Evolutionary conservation across 2,329 filamentous ascomycete genomes (phyloP).

Genomic region (Hirsutella thompsonii): DNA sequence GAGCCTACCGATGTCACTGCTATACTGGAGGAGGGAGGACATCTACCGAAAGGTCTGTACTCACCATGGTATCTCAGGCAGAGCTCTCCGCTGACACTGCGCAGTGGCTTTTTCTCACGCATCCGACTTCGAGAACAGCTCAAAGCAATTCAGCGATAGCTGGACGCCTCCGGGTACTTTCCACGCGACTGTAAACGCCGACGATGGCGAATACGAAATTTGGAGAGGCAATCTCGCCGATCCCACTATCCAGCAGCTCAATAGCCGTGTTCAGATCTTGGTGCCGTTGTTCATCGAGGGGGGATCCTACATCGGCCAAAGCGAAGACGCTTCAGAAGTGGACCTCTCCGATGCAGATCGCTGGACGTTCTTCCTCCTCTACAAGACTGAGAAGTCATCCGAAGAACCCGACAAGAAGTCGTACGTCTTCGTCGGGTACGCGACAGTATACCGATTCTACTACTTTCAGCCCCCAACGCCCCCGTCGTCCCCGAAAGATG

Average conservation of each 20-base stretch:
- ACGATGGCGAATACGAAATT: slow-evolving; percentile 62
- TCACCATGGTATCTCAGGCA: neutral
- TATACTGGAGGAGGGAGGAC: slow-evolving; percentile 48
- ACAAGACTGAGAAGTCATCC: slow-evolving; percentile 43
- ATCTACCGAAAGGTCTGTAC: slow-evolving; percentile 47
- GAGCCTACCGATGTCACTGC: slow-evolving; percentile 57
- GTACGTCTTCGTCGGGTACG: slow-evolving; percentile 83
- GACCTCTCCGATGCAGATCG: slow-evolving; percentile 63
- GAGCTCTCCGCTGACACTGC: neutral
- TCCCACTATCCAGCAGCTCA: slow-evolving; percentile 52
- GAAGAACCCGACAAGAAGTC: slow-evolving; percentile 31
- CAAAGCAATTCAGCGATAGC: slow-evolving; percentile 29
- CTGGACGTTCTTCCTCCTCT: slow-evolving; percentile 88
- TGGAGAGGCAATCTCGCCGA: slow-evolving; percentile 71
- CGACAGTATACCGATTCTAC: slow-evolving; percentile 83
- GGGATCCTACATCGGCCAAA: slow-evolving; percentile 56
- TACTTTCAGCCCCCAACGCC: slow-evolving; percentile 38
- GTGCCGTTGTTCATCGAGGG: slow-evolving; percentile 86
- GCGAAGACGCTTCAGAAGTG: slow-evolving; percentile 42
- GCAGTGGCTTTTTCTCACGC: slow-evolving; percentile 54
- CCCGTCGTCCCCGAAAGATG: slow-evolving; percentile 22
- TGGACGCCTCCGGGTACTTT: slow-evolving; percentile 67
- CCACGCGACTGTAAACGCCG: slow-evolving; percentile 47
- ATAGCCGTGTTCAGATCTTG: slow-evolving; percentile 73
- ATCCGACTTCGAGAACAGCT: slow-evolving; percentile 46